Conservation (phyloP, 2,329 filamentous ascomycete species). For the Ophiostoma perfectum region DNA sequence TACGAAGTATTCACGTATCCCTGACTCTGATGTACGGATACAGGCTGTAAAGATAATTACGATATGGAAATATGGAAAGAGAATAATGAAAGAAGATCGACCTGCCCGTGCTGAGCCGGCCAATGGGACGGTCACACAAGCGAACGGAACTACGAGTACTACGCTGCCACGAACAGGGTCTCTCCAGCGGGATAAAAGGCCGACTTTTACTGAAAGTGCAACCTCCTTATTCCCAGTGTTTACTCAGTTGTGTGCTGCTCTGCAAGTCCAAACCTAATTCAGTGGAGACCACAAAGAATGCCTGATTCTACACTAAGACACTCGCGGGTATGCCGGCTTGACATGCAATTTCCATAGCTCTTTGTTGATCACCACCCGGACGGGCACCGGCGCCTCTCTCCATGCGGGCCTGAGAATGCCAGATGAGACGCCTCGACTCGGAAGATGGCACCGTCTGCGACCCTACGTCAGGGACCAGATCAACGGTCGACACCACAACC, state of each 20-base stretch:
- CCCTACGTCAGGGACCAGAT: not conserved
- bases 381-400: not conserved
- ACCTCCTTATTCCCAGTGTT: not conserved
- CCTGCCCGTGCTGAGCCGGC: slow-evolving; percentile 7
- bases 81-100: not conserved
- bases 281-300: slow-evolving; percentile 17
- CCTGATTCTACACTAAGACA: not conserved
- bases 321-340: not conserved
- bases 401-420: not conserved
- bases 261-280: slow-evolving; percentile 20
- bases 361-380: slow-evolving; percentile 6
- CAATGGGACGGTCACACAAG: slow-evolving; percentile 17
- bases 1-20: too few relatives aligned
- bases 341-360: not conserved
- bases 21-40: too few relatives aligned
- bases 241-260: too few relatives aligned
- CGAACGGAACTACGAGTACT: slow-evolving; percentile 4
- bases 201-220: not conserved
- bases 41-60: not conserved
- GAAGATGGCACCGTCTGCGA: not conserved
- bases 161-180: not conserved
- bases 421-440: not conserved
- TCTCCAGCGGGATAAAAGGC: not conserved
- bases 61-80: not conserved
- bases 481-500: not conserved